Evolutionary conservation across 345 rosid species (phyloP), one percentile per base, ranked within the genome.

Genomic region (Turnera subulata): DNA sequence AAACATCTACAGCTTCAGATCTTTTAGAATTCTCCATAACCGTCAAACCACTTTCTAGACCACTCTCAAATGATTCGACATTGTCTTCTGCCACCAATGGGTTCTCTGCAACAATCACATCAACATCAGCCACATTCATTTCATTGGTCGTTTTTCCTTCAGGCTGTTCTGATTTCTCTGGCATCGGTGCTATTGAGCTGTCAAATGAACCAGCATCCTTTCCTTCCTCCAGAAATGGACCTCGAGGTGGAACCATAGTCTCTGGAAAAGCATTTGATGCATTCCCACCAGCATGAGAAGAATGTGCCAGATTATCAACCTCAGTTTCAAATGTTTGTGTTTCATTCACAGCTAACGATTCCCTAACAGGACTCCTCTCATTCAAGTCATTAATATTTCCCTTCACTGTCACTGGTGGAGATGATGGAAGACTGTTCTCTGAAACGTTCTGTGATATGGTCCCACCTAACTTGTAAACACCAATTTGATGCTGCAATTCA

Each of bases 281-380:
- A 46, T 21, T 11, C 26, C 10, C 78, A 68, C 64, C 66, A 44
- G 24, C 69, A 50, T 52, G 52, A 47, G 58, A 49, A 15, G 25
- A 40, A 59, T 57, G 55, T 6, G 50, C 29, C 43, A 53, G 18
- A 11, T 50, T 60, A 40, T 35, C 55, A 20, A 24, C 49, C 46
- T 61, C 51, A 46, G n/a, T 13, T 56, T 40, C 43, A 42, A 24
- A 18, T 16, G 24, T 58, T 38, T 26, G 21, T 33, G 35, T 9
- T 21, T 47, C 32, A n/a, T 24, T 35, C 15, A 37, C 7, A 29
- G 51, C 17, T 11, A 18, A 15, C 55, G 47, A 64, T 29, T 29
- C 45, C 23, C 43, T 60, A 23, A n/a, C 59, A 0, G 12, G 48
- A 23, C 43, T 53, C 55, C 50, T 46, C 33, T 53, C 67, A 5